Conservation (phyloP, 768 basidiomycete species). For the Hortiboletus campestris region DNA sequence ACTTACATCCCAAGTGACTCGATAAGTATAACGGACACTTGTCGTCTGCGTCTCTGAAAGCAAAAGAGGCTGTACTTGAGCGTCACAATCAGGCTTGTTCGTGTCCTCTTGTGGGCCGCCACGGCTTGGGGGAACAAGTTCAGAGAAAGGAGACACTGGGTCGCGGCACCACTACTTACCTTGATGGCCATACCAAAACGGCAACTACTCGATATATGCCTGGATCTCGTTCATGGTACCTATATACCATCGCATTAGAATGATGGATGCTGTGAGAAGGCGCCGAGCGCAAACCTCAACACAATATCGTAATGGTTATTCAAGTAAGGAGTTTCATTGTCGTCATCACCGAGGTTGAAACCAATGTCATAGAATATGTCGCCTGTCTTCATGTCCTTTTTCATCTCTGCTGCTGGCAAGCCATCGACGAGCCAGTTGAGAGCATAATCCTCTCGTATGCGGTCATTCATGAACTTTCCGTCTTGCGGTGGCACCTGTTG, state of each 20-base stretch:
- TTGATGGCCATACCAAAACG: slow-evolving; percentile 79
- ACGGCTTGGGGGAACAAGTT: slow-evolving; percentile 41
- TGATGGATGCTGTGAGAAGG: not conserved
- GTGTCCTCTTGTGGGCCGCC: slow-evolving; percentile 53
- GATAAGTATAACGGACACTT: slow-evolving; percentile 80
- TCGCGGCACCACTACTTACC: slow-evolving; percentile 26
- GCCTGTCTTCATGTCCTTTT: slow-evolving; percentile 70
- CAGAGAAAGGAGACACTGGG: not conserved
- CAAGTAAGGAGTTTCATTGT: slow-evolving; percentile 64
- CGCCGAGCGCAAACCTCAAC: slow-evolving; percentile 48
- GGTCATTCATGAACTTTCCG: slow-evolving; percentile 86
- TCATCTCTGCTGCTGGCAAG: slow-evolving; percentile 92
- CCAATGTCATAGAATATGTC: slow-evolving; percentile 92
- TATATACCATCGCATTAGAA: slow-evolving; percentile 31
- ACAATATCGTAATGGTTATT: slow-evolving; percentile 95
- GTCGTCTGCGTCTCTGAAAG: slow-evolving; percentile 62
- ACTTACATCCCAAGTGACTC: slow-evolving; percentile 81
- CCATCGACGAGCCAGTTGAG: slow-evolving; percentile 96
- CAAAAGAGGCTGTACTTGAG: slow-evolving; percentile 45
- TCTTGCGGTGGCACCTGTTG: slow-evolving; percentile 62
- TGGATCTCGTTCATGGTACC: slow-evolving; percentile 75
- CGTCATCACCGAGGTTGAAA: slow-evolving; percentile 84
- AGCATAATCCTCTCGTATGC: slow-evolving; percentile 89
- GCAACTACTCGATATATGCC: slow-evolving; percentile 86
- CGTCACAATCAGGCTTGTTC: slow-evolving; percentile 50